phyloP scores from a whole-genome alignment of 1,284 basidiomycete species.

The Ustilago xerochloae region DNA sequence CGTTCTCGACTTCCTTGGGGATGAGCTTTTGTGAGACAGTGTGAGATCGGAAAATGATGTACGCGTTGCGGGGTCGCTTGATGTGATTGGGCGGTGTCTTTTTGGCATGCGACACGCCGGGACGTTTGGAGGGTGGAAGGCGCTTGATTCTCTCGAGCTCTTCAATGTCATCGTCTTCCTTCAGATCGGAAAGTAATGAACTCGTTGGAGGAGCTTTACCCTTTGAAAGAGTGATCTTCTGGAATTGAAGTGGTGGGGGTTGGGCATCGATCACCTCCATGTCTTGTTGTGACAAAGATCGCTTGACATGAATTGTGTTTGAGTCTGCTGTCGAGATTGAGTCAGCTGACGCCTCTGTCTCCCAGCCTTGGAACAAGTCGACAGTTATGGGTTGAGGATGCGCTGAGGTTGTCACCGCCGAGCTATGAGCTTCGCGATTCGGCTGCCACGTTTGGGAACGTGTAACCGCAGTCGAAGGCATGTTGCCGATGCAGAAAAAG shows the following conservation, averaged over 20 bases:
- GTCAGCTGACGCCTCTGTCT: conserved; percentile 1
- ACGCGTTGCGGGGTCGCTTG: conserved; percentile 91
- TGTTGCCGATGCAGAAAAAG: no score
- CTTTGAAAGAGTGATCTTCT: conserved; percentile 22
- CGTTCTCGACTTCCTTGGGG: conserved; percentile 82
- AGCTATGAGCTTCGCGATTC: not conserved
- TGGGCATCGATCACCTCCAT: not conserved
- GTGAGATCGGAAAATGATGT: conserved; percentile 91
- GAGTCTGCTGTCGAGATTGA: not conserved
- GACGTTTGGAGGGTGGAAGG: conserved; percentile 32
- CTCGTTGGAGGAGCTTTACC: conserved; percentile 1
- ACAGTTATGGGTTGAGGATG: conserved; percentile 1
- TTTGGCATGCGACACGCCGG: conserved; percentile 54
- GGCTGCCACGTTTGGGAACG: not conserved
- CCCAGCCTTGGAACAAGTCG: conserved; percentile 25
- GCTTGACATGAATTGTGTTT: conserved; percentile 2
- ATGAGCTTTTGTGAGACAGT: conserved; percentile 83
- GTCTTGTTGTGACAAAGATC: conserved; percentile 14
- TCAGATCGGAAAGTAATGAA: conserved; percentile 6
- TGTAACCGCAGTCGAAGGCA: not conserved
- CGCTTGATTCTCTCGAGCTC: conserved; percentile 4
- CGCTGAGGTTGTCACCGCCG: not conserved
- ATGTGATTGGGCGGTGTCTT: conserved; percentile 74
- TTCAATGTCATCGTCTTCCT: not conserved
- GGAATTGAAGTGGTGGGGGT: conserved; percentile 5